Conservation (phyloP, 2,329 filamentous ascomycete genomes). For the Apiospora arundinis region DNA sequence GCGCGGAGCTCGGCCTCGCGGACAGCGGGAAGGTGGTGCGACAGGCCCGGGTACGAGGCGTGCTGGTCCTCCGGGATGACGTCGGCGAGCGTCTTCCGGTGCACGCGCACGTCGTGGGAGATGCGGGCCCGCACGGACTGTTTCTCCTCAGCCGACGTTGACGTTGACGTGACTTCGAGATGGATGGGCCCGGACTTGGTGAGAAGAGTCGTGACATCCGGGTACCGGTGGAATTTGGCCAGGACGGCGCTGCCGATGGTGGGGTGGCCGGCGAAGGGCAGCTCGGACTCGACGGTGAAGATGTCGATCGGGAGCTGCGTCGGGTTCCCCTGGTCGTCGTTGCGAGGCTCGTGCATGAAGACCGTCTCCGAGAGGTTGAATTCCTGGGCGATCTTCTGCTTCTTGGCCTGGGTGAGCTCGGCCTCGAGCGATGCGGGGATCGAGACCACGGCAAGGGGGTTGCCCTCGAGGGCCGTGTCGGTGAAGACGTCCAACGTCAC, state of each 20-base stretch:
- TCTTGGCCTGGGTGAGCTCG: slow-evolving; percentile 55
- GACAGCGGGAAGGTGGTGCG: slow-evolving; percentile 30
- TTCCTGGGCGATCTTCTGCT: slow-evolving; percentile 65
- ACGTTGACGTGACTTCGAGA: neutral
- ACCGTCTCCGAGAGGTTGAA: slow-evolving; percentile 71
- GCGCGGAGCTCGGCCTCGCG: slow-evolving; percentile 41
- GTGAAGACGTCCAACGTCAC: slow-evolving; percentile 66
- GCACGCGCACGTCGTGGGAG: slow-evolving; percentile 71
- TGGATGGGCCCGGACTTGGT: slow-evolving; percentile 64
- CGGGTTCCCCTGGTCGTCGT: slow-evolving; percentile 24
- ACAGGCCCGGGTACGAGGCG: slow-evolving; percentile 29
- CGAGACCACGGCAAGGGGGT: slow-evolving; percentile 66
- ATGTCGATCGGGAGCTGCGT: slow-evolving; percentile 58
- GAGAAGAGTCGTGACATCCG: slow-evolving; percentile 50
- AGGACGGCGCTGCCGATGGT: slow-evolving; percentile 64
- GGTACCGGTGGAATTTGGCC: slow-evolving; percentile 44
- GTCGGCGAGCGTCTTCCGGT: slow-evolving; percentile 50
- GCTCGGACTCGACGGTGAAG: slow-evolving; percentile 60
- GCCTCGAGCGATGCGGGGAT: slow-evolving; percentile 50
- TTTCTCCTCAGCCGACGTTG: no score
- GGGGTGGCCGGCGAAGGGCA: slow-evolving; percentile 69
- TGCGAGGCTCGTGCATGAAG: slow-evolving; percentile 60
- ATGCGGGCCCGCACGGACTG: slow-evolving; percentile 63
- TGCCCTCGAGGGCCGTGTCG: slow-evolving; percentile 56
- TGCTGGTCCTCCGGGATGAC: slow-evolving; percentile 33